phyloP scores from a whole-genome alignment of 2,329 filamentous ascomycete genomes.

The Calycina herbarum region DNA sequence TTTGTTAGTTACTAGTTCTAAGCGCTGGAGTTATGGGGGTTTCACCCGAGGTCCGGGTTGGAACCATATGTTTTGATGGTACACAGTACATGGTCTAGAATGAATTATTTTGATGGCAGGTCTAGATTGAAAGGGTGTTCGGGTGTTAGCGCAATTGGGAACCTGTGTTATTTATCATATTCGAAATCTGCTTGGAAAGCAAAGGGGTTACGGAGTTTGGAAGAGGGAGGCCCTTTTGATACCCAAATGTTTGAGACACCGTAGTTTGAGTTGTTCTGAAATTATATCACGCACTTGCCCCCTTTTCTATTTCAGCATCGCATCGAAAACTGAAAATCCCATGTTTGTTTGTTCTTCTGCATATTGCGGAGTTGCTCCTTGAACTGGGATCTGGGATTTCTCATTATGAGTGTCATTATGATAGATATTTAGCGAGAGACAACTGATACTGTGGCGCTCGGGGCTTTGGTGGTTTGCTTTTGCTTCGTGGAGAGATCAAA shows the following conservation, averaged over 20 bases:
- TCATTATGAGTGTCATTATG: background rate
- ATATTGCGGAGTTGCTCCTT: background rate
- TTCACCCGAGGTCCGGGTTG: background rate
- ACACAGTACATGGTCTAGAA: background rate
- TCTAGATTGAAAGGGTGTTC: background rate
- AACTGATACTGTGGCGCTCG: background rate
- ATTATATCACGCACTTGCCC: too few relatives aligned
- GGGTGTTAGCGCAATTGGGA: background rate
- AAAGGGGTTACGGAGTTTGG: background rate
- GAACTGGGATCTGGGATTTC: background rate
- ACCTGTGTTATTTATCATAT: background rate
- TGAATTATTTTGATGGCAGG: background rate
- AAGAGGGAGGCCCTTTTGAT: background rate
- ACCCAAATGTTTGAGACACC: background rate
- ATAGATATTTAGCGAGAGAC: background rate
- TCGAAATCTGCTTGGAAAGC: background rate
- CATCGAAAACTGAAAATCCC: too few relatives aligned
- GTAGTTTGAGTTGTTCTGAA: background rate
- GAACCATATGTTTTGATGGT: background rate
- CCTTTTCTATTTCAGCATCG: too few relatives aligned
- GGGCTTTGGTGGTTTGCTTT: too few relatives aligned
- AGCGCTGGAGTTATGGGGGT: background rate
- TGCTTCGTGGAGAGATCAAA: too few relatives aligned
- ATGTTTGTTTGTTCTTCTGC: too few relatives aligned
- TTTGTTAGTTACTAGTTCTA: background rate